Evolutionary conservation across 257 asterid genomes (phyloP), one percentile per base, ranked within the genome.

Genomic region (Solanum corneliomulleri): DNA sequence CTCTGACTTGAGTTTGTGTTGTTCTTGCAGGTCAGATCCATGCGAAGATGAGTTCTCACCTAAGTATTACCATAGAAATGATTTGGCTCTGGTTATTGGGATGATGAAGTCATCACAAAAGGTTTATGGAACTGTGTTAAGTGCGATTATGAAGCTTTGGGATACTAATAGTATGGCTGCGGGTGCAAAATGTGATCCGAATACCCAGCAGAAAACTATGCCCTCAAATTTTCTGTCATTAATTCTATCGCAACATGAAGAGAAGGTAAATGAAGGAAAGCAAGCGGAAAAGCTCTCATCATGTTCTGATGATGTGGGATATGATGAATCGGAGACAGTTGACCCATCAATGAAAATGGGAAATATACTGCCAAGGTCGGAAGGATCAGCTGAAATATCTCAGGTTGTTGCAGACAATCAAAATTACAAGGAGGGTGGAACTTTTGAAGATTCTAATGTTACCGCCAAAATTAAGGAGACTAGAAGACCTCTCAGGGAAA

Each of bases 331-430:
- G 72, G 94, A 88, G 90, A 88, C 90, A 83, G 93, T 86, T 64
- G 89, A 89, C 88, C 82, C 86, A 83, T 90, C 88, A 33, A 52
- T 69, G 72, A 92, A 92, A 87, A 89, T 86, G 91, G 94, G 92
- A 86, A 91, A 74, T 91, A 93, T 76, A 72, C 88, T 90, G 88
- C 94, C 90, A 86, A 90, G 95, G 90, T 94, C 94, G 72, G 98
- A 95, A 91, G 98, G 98, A 88, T 94, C 98, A 69, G 91, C 91
- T 84, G 95, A 94, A 89, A 93, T 89, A 85, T 92, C 96, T 83
- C 97, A 93, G 90, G 90, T 93, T 77, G 90, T 83, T 89, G 64
- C 74, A 84, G 92, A 89, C 86, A 88, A 72, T 64, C 89, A 87
- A 89, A 86, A 84, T 87, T 39, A 56, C 69, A 88, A 56, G 71